These are phyloP conservation scores for Metarhizium rileyi DNA, from an alignment of 2,329 filamentous ascomycete genomes.

Conservation along the genomic window DNA sequence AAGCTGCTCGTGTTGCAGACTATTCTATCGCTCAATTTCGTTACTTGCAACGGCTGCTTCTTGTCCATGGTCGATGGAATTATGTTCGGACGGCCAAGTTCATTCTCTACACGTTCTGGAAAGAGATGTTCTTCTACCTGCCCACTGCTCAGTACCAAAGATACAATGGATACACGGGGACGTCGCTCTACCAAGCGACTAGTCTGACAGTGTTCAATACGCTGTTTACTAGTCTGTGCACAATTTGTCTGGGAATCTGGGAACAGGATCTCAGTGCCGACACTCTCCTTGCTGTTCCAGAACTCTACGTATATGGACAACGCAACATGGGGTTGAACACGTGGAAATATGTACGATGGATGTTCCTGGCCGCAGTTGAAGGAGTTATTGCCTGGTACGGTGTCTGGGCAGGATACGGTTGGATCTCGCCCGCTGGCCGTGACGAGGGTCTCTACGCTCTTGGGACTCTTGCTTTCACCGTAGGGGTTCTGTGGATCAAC, in stretches of 20 bases:
- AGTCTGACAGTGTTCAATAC: constrained; percentile 89
- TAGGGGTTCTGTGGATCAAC: constrained; percentile 63
- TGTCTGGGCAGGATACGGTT: constrained; percentile 40
- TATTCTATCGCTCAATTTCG: constrained; percentile 88
- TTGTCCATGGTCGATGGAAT: constrained; percentile 86
- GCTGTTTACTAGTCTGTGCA: constrained; percentile 79
- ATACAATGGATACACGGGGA: constrained; percentile 81
- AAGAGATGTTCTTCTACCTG: constrained; percentile 73
- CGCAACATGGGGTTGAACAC: constrained; percentile 64
- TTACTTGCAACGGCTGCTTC: constrained; percentile 72
- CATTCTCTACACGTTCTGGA: constrained; percentile 87
- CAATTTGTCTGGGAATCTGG: constrained; percentile 85
- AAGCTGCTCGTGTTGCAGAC: constrained; percentile 82
- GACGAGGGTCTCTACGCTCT: constrained; percentile 67
- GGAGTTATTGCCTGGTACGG: constrained; percentile 67
- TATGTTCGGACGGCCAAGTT: constrained; percentile 85
- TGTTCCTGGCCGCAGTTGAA: constrained; percentile 62
- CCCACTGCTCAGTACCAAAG: constrained; percentile 76
- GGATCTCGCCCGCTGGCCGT: constrained; percentile 37
- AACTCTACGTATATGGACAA: constrained; percentile 80
- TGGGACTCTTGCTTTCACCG: constrained; percentile 61
- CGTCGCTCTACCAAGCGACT: constrained; percentile 80
- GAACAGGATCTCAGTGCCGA: constrained; percentile 79
- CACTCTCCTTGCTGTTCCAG: constrained; percentile 83
- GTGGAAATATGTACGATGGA: constrained; percentile 65